Conservation (phyloP, 768 basidiomycete species). For the Coprinopsis strossmayeri region DNA sequence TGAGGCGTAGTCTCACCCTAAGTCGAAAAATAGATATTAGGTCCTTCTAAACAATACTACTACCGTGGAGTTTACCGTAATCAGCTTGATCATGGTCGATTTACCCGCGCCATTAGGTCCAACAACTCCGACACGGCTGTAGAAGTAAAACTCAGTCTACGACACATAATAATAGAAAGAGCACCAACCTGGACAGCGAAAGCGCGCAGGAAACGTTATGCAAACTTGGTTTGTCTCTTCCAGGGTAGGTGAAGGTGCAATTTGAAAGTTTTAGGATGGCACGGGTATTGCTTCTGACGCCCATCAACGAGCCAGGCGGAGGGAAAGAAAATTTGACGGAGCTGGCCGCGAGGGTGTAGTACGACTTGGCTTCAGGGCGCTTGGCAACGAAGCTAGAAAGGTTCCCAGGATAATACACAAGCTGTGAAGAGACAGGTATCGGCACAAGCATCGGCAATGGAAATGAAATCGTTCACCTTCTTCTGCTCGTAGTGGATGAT, state of each 20-base stretch:
- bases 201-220: constrained; percentile 87
- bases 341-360: constrained; percentile 92
- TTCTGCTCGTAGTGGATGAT: constrained; percentile 97
- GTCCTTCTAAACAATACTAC: constrained; percentile 8
- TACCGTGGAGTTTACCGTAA: constrained; percentile 51
- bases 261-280: constrained; percentile 89
- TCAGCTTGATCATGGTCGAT: constrained; percentile 89
- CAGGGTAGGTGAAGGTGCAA: constrained; percentile 94
- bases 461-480: constrained; percentile 43
- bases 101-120: constrained; percentile 96
- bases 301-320: constrained; percentile 92
- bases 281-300: constrained; percentile 91
- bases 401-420: constrained; percentile 92
- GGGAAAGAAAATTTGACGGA: constrained; percentile 96
- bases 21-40: constrained; percentile 6
- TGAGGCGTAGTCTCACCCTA: constrained; percentile 91
- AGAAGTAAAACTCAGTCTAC: constrained; percentile 15
- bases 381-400: constrained; percentile 83
- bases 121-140: constrained; percentile 83
- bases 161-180: constrained; percentile 15
- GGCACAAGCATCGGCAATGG: constrained; percentile 7
- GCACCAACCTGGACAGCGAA: constrained; percentile 76
- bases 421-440: constrained; percentile 32
- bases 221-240: constrained; percentile 71
- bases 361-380: constrained; percentile 91